Conservation (phyloP, 2,329 filamentous ascomycete genomes). For the Scedosporium dehoogii region DNA sequence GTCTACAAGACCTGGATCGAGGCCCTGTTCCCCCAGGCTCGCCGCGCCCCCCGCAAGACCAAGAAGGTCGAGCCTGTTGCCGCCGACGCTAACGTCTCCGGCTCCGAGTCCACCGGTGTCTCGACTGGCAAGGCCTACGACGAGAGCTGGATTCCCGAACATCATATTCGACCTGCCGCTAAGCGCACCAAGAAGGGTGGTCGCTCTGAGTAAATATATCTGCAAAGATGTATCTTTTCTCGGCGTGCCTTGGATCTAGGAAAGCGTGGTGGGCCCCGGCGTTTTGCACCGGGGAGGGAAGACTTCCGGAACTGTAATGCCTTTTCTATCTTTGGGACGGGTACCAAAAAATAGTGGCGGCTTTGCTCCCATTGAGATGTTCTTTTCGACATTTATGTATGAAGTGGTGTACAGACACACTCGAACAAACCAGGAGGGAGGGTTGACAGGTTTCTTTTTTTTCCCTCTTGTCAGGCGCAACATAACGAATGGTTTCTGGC, state of each 20-base stretch:
- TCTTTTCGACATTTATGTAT: background rate
- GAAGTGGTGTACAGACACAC: background rate
- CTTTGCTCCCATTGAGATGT: background rate
- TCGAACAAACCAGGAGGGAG: background rate
- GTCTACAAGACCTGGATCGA: constrained; percentile 98
- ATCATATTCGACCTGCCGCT: constrained; percentile 75
- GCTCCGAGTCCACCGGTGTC: constrained; percentile 57
- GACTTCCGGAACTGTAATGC: background rate
- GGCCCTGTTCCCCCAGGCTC: constrained; percentile 86
- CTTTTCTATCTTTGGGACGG: background rate
- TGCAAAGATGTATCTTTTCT: background rate
- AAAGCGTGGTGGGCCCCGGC: background rate
- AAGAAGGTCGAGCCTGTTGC: constrained; percentile 59
- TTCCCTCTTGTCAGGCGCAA: background rate
- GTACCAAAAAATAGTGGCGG: background rate
- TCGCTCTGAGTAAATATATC: constrained; percentile 27
- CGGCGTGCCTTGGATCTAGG: background rate
- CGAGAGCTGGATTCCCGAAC: constrained; percentile 85
- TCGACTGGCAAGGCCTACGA: constrained; percentile 68
- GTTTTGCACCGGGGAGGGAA: background rate
- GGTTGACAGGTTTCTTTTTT: background rate
- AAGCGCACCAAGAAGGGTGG: constrained; percentile 54
- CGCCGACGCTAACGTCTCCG: constrained; percentile 43
- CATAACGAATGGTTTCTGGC: background rate
- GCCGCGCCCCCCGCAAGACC: constrained; percentile 51